A percentile compares a stretch with the other conserved stretches of the same genome.
phyloP scores from a whole-genome alignment of 768 basidiomycete genomes.

The Inosperma sp. region DNA sequence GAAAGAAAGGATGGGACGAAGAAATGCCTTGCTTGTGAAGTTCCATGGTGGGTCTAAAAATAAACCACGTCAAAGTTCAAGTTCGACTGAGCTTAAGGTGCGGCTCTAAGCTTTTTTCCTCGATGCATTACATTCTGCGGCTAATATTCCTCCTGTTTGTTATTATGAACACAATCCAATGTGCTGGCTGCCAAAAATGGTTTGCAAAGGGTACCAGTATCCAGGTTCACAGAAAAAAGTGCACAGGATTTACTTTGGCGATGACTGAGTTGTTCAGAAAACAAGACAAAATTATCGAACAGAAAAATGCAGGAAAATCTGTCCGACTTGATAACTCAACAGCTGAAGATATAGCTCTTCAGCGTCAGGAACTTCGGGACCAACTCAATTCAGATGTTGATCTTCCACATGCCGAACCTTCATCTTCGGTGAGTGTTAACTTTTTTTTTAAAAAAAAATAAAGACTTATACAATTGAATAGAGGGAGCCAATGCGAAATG shows the following conservation, averaged over 20 bases:
- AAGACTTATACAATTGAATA: no score
- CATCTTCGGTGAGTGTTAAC: no score
- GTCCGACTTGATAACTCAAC: background rate
- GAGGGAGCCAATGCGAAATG: no score
- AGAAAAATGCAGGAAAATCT: background rate
- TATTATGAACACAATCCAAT: background rate
- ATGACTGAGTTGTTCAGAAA: background rate
- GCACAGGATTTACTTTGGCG: background rate
- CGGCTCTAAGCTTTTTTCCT: no score
- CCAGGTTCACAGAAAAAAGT: conserved; percentile 1
- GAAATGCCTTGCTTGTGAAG: no score
- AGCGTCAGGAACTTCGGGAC: background rate
- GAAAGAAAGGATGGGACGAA: no score
- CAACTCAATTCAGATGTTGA: background rate
- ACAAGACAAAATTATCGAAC: background rate
- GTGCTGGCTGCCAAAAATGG: background rate
- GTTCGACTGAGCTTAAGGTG: no score
- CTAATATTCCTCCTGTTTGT: background rate
- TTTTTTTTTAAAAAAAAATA: no score
- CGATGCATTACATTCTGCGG: background rate
- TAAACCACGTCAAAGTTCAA: no score
- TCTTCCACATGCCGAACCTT: background rate
- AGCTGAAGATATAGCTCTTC: background rate
- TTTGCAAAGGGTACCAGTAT: background rate
- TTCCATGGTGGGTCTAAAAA: no score